Evolutionary conservation across 1,284 basidiomycete genomes (phyloP), one percentile per base, ranked within the genome.

Genomic region (Ustilago vetiveriae): DNA sequence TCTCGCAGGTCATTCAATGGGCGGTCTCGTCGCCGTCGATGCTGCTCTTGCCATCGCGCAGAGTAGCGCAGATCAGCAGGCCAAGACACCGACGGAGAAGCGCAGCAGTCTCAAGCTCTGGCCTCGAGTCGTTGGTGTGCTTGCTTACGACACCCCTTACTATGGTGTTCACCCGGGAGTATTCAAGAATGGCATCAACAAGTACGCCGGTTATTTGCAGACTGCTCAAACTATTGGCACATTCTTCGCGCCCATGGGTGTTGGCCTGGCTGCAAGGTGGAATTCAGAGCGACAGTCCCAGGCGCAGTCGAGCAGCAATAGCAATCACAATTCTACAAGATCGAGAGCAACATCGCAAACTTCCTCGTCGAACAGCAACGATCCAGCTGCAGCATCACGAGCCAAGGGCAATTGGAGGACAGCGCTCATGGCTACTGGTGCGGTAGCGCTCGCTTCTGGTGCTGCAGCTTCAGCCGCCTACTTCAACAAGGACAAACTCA

Each of bases 61-160:
- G 7, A 62, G 39, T 23, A 63, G 57, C 10, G 29, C 55, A 8
- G 47, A 49, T 2, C 54, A 63, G 23, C 56, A 56, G 11, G 17
- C 40, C 3, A 52, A 39, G 2, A 45, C 50, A 0, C 40, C 55
- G 0, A 29, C 24, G 16, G 38, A 53, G 3, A 57, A 50, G 19
- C 50, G 32, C 3, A 72, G 78, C n/a, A 45, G 32, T 13, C 86
- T 87, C 2, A 89, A 89, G 0, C 82, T 93, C 2, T 94, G 92
- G 92, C 92, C 92, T 2, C 87, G 87, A 43, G 89, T 94, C 42
- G 85, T 91, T 32, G 91, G 88, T 6, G 90, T 89, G 64, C 84
- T 92, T 55, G 90, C 94, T 1, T 96, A 90, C 78, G 94, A 97
- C 78, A 95, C 94, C 1, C 94, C 59, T 1, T 81, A 75, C 55